Percentiles rank a stretch among this genome's conserved stretches.
These are phyloP conservation scores for Talaromyces sp. DNA, from an alignment of 2,329 filamentous ascomycete species.

Conservation along the genomic window DNA sequence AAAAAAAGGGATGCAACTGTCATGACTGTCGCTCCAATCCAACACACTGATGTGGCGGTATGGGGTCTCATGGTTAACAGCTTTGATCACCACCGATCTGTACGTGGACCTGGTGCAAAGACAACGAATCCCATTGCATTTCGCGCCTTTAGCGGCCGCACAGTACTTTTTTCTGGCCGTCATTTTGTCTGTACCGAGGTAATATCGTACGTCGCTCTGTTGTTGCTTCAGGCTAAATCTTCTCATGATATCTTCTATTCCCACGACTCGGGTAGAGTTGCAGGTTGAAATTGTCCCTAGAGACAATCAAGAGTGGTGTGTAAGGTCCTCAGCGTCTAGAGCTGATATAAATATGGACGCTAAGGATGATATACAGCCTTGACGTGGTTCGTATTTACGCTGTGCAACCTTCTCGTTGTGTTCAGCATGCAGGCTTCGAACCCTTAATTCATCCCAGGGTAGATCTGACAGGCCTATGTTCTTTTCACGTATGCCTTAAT, in stretches of 20 bases:
- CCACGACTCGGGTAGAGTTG: not conserved
- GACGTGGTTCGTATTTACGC: not conserved
- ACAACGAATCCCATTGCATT: not conserved
- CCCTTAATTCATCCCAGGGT: no score
- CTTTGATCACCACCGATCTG: not conserved
- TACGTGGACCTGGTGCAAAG: not conserved
- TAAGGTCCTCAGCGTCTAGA: not conserved
- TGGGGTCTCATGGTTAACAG: not conserved
- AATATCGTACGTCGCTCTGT: conserved; percentile 1
- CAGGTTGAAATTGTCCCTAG: conserved; percentile 1
- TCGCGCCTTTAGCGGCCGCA: not conserved
- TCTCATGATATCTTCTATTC: conserved; percentile 4
- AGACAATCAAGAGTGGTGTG: not conserved
- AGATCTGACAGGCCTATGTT: no score
- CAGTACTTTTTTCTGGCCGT: not conserved
- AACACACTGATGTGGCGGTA: not conserved
- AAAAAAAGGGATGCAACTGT: conserved; percentile 4
- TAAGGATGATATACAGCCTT: not conserved
- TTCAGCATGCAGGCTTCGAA: no score
- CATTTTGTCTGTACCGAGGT: conserved; percentile 1
- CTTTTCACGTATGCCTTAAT: no score
- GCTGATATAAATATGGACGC: not conserved
- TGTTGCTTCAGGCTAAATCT: not conserved
- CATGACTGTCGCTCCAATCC: not conserved
- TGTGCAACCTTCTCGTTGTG: not conserved